A percentile compares a stretch with the other conserved stretches of the same genome.
phyloP scores from a whole-genome alignment of 2,329 filamentous ascomycete genomes.

The Aureobasidium mangrovei region DNA sequence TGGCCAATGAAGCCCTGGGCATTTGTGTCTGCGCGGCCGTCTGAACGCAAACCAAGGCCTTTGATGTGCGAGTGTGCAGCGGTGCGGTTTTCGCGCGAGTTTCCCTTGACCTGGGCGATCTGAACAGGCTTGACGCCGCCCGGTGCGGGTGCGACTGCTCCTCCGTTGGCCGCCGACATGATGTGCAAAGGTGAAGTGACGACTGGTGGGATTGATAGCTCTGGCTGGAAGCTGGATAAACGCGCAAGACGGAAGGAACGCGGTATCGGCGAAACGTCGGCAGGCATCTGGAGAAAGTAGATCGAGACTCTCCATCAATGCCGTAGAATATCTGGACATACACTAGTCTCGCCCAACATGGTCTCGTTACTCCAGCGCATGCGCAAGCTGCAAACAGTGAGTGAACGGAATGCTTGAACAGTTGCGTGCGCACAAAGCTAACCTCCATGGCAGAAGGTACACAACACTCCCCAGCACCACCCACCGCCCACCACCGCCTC shows the following conservation, averaged over 20 bases:
- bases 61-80: conserved; percentile 98
- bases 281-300: neutral
- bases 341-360: conserved; percentile 32
- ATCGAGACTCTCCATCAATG: neutral
- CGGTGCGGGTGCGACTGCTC: conserved; percentile 16
- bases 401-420: conserved; percentile 23
- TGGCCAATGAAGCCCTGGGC: conserved; percentile 86
- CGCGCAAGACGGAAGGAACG: neutral
- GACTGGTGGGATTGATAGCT: neutral
- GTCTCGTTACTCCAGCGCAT: conserved; percentile 57
- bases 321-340: neutral
- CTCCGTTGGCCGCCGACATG: conserved; percentile 12
- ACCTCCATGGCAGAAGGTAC: conserved; percentile 16
- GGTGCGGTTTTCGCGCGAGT: conserved; percentile 77
- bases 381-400: conserved; percentile 63
- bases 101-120: conserved; percentile 28
- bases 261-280: neutral
- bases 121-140: conserved; percentile 26
- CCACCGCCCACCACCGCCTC: conserved; percentile 8
- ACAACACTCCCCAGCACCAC: neutral
- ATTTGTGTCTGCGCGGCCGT: conserved; percentile 76
- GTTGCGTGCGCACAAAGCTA: neutral
- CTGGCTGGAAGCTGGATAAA: neutral
- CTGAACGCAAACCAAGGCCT: conserved; percentile 74
- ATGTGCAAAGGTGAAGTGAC: neutral